Evolutionary conservation across 306 rosid genomes (phyloP), one percentile per base, ranked within the genome.

Genomic region (Cicer arietinum): DNA sequence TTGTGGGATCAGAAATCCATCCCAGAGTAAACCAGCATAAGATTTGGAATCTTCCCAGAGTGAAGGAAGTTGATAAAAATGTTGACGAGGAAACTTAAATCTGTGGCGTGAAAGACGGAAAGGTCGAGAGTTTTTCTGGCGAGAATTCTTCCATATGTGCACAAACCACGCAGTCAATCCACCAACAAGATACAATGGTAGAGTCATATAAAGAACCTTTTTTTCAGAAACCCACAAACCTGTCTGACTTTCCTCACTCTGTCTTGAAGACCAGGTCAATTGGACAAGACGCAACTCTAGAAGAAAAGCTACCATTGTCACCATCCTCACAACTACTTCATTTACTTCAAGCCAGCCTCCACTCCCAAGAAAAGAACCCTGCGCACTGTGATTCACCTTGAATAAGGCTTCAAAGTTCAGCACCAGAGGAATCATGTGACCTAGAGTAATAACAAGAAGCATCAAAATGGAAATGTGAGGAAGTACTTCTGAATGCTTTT

Each of bases 271-370:
- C 93, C 91, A 90, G 44, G 93, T 85, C 84, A 90, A 64, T 25
- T 90, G 98, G 67, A 94, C 79, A 75, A 94, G 93, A 48, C 87
- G 88, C 67, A 91, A 74, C 77, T 83, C 90, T 67, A 94, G 81
- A 79, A 94, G 92, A 81, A 94, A 90, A 71, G 91, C 89, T 69
- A 90, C 77, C 97, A 94, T 82, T 51, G 90, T 85, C 73, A 94
- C 92, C 67, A 91, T 72, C 85, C 97, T 85, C 75, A 90, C 87
- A 10, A 87, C 73, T 73, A 91, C 94, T 86, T 87, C 89, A 80
- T 91, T 91, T 67, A 89, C 91, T 86, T 88, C 84, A 73, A 94
- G 89, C 98, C 98, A 94, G 52, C 88, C 96, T 8, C 86, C 90
- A 54, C 85, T 85, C 74, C 91, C 86, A 57, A 90, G 81, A 81